Percentiles rank a stretch among this genome's conserved stretches.
Conservation (phyloP, 2,329 filamentous ascomycete species). For the Ceratocystis cacaofunesta region DNA sequence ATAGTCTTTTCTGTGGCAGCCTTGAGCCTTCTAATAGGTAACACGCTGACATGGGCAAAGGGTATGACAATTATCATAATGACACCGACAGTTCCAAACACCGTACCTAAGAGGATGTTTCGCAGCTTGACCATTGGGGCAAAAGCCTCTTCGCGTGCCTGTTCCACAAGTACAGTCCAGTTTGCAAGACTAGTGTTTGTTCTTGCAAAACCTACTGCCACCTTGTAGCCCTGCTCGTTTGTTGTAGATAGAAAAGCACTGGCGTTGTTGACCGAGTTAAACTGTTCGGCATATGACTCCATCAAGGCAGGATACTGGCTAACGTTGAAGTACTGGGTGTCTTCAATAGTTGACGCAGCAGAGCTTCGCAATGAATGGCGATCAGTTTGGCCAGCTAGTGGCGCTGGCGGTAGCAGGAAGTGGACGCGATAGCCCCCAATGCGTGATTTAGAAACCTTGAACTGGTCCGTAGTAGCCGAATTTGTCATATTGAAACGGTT, state of each 20-base stretch:
- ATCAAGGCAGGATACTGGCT: constrained; percentile 47
- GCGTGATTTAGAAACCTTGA: constrained; percentile 19
- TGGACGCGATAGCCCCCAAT: constrained; percentile 28
- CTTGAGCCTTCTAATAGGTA: constrained; percentile 64
- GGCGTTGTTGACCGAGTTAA: constrained; percentile 45
- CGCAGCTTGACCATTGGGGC: constrained; percentile 59
- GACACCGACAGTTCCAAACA: constrained; percentile 66
- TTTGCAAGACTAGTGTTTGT: constrained; percentile 54
- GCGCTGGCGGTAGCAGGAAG: constrained; percentile 45
- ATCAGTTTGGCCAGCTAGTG: constrained; percentile 27
- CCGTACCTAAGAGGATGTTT: constrained; percentile 66
- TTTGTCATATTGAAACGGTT: constrained; percentile 48
- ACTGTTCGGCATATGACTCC: constrained; percentile 40
- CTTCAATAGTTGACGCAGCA: constrained; percentile 11
- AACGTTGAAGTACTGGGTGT: constrained; percentile 37
- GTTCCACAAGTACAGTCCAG: constrained; percentile 73
- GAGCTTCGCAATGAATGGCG: constrained; percentile 34
- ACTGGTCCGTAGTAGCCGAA: constrained; percentile 31
- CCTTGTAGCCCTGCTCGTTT: constrained; percentile 55
- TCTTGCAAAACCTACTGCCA: constrained; percentile 69
- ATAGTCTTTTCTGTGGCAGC: constrained; percentile 61
- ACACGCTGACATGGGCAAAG: constrained; percentile 65
- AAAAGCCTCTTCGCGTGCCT: constrained; percentile 59
- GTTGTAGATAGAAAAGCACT: constrained; percentile 51
- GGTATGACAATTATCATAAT: constrained; percentile 60